Evolutionary conservation across 305 asterid species (phyloP), one percentile per base, ranked within the genome.

Genomic region (Fraxinus xanthoxyloides): DNA sequence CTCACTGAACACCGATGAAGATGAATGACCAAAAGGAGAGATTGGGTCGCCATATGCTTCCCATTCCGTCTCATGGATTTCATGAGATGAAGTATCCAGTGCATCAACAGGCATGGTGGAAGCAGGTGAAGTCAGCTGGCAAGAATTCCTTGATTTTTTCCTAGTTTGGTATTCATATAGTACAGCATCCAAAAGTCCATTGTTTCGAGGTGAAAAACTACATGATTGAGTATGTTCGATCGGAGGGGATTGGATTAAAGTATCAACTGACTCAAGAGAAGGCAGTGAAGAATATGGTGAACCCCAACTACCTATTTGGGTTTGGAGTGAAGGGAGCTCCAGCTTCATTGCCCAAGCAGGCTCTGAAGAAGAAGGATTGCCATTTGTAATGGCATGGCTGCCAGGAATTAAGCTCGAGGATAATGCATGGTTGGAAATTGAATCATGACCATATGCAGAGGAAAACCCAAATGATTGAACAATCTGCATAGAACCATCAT

Each of bases 281-380:
- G 93, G 95, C 86, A 89, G 85, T 9, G 93, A 92, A 84, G 94
- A 87, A 75, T 93, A 87, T 77, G 93, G 92, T 35, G 93, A 86
- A 77, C 90, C 94, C 93, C 92, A 92, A 82, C 82, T 88, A 83
- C 89, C 91, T 83, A 85, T 84, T 77, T 86, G 97, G 76, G 87
- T 95, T 95, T 95, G 98, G 98, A 95, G 91, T 93, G 98, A 95
- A 95, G 98, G 98, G 97, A 95, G 98, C 95, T 93, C 98, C 91
- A 78, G 82, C 93, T 90, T 90, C 98, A 81, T 88, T 59, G 92
- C 91, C 97, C 92, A 88, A 76, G 84, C 12, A 90, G 93, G 93
- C 89, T 90, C 96, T 4, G 63, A 54, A 19, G 94, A 89, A 86
- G 94, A 82, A 90, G 95, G 82, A 84, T 87, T 91, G 89, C 93